These are phyloP conservation scores for Lactifluus echinatus DNA, from an alignment of 768 basidiomycete species.

Conservation along the genomic window DNA sequence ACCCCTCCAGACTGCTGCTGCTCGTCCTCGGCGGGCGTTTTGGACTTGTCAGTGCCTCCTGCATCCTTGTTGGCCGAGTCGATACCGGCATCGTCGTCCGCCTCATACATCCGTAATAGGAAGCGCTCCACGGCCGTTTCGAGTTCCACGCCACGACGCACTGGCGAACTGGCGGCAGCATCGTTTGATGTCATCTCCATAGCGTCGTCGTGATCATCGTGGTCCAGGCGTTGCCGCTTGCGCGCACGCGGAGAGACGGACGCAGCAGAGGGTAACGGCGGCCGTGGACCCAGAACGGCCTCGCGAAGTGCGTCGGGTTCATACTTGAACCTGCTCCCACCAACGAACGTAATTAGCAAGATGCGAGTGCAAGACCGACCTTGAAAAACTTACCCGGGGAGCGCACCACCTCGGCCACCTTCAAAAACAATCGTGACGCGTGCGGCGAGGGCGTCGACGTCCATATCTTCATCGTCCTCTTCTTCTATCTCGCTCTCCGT, in stretches of 20 bases:
- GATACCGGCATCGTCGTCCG: conserved; percentile 1
- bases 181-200: neutral
- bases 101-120: conserved; percentile 20
- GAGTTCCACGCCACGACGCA: conserved; percentile 23
- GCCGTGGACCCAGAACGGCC: conserved; percentile 21
- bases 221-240: conserved; percentile 19
- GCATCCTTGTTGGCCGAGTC: neutral
- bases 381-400: conserved; percentile 8
- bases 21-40: neutral
- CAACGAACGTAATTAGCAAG: neutral
- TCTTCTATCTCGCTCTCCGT: conserved; percentile 9
- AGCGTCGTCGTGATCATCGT: neutral
- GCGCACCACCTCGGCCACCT: conserved; percentile 7
- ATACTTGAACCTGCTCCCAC: conserved; percentile 26
- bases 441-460: conserved; percentile 13
- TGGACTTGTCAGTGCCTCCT: neutral
- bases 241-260: conserved; percentile 9
- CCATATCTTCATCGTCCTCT: conserved; percentile 15
- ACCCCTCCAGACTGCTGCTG: neutral
- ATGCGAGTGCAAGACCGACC: neutral
- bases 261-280: neutral
- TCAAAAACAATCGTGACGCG: conserved; percentile 19
- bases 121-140: conserved; percentile 27
- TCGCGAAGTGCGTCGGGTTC: conserved; percentile 24
- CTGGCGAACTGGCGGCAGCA: neutral